Evolutionary conservation across 306 rosid genomes (phyloP).

Genomic region (Neltuma alba): DNA sequence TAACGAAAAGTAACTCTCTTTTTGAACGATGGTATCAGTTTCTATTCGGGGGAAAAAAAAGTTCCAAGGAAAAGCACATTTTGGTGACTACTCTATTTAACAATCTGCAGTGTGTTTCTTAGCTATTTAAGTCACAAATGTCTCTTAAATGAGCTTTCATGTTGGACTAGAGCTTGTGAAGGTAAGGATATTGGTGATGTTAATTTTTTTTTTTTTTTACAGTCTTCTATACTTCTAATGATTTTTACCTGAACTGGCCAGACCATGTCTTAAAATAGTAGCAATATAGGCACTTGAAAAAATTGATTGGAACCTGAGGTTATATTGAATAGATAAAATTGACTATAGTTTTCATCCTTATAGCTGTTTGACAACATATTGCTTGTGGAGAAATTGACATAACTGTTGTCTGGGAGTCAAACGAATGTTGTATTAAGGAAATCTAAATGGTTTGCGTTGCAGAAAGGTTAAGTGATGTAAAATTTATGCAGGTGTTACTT

Average conservation of each 20-base stretch:
- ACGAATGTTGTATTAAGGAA: neutral
- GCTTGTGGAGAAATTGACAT: neutral
- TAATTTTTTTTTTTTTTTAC: too few species aligned
- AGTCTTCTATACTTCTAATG: too few species aligned
- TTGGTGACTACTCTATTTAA: neutral
- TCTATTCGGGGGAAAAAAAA: too few species aligned
- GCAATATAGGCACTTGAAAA: neutral
- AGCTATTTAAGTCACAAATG: neutral
- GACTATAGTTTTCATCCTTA: slow-evolving; percentile 9
- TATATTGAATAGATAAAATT: slow-evolving; percentile 5
- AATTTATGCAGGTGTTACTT: slow-evolving; percentile 65
- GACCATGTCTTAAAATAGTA: too few species aligned
- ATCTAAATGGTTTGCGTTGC: slow-evolving; percentile 22
- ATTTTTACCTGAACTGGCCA: too few species aligned
- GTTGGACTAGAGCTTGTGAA: neutral
- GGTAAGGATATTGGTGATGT: too few species aligned
- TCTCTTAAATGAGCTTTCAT: slow-evolving; percentile 8
- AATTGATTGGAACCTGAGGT: neutral
- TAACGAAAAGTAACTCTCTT: neutral
- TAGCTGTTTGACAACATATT: neutral
- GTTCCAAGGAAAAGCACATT: neutral
- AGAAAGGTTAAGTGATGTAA: neutral
- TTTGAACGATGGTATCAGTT: too few species aligned
- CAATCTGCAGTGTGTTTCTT: neutral
- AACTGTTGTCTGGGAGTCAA: slow-evolving; percentile 6